Evolutionary conservation across 1,284 basidiomycete species (phyloP), one percentile per base, ranked within the genome.

Genomic region (Ceratobasidium sp.): DNA sequence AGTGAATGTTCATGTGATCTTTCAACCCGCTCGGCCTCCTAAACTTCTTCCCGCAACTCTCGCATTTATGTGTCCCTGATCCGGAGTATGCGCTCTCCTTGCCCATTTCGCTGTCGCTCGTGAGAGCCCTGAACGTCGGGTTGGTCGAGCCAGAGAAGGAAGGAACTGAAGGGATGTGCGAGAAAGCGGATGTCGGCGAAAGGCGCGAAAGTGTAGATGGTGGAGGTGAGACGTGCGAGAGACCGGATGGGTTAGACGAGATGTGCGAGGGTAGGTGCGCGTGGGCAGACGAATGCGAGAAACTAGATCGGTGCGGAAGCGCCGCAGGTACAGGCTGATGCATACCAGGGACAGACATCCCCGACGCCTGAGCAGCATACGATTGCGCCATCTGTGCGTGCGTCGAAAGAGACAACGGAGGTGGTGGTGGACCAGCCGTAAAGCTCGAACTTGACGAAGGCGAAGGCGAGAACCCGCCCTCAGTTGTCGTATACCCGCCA

Each of bases 1-100:
- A 69, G 47, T 69, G 66, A 26, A 69, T 69, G 38, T 69, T 69
- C 66, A 55, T 69, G 18, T 69, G 66, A 30, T 69, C 66, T 30
- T 69, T 69, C 21, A 69, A 23, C 16, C 66, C 66, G 26, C 66
- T 69, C 14, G 66, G 66, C 32, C 66, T 52, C 18, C 66, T 43
- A 38, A 69, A 69, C 50, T 54, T 69, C 54, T 69, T 69, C 38
- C 66, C 66, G 32, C 66, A 69, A 5, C 52, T 54, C 18, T 69
- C 52, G 54, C 66, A 69, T 28, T 69, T 69, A 54, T 69, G 66
- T 9, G 66, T 54, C 14, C 66, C 66, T 13, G 66, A 14, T 18
- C 66, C 66, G 14, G 52, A 28, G 35, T n/a, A 35, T 16, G 46
- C 8, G 54, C 14, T 41, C 14, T 26, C n/a, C 13, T 9, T 18